Base-by-base conservation (phyloP, 2,329 filamentous ascomycete genomes). In the Pseudocercospora fuligena region DNA sequence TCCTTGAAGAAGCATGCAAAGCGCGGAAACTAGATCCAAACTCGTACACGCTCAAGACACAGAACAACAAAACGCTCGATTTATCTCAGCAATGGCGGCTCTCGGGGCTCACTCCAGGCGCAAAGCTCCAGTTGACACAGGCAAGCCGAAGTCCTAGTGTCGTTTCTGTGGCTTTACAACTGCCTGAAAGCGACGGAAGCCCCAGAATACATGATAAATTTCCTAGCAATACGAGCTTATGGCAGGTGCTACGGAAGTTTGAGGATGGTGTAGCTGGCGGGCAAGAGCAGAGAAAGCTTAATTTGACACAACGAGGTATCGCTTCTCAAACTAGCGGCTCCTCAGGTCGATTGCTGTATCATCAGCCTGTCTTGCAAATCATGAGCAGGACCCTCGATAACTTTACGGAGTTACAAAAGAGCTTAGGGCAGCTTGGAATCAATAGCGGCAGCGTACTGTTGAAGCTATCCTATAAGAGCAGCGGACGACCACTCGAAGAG, bases 41-140 rank as follows among this genome's bases (percentile, higher is more conserved):
- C 70, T 90, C 91, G 69, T 95, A 92, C 80, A 87, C 90, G 23
- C 82, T 99, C 66, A 98, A 96, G 91, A 93, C 91, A 74, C 84
- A 94, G 79, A 93, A 93, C 47, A 92, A 94, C 79, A 97, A 94
- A 76, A 85, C 88, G 36, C 83, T 99, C 66, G 93, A 97, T 75
- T 86, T 99, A 8, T 94, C 93, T 6, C 86, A 93, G 64, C 90
- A 92, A 49, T 92, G 94, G 77, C 90, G 94, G 57, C 88, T 94
- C 29, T 91, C 93, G 5, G 92, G 93, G 59, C 89, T 99, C 5
- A 85, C 87, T 12, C 87, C 92, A 43, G 95, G 95, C 68, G 94
- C 95, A 66, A 97, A 96, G 77, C 88, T 99, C 66, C 94, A 98
- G 77, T 91, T 99, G 59, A 90, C 97, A 23, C 89, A 92, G 76